Evolutionary conservation across 129 eudicot genomes (phyloP).

Genomic region (Heracleum sosnowskyi): DNA sequence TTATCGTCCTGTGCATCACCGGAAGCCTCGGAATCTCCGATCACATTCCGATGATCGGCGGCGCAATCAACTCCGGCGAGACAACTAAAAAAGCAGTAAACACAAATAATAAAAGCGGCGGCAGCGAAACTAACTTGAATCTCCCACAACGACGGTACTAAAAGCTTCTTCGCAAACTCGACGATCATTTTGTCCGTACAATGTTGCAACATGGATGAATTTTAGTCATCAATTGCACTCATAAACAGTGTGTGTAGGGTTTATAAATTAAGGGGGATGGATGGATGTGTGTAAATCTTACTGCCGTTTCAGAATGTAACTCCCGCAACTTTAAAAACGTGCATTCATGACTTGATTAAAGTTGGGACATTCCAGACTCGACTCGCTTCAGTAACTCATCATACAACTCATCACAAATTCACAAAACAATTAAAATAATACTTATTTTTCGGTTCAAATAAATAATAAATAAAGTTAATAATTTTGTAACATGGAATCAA

Average conservation of each 20-base stretch:
- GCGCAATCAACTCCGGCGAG: conserved; percentile 8
- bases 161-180: conserved; percentile 20
- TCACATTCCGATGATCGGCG: conserved; percentile 17
- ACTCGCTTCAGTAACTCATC: too few species aligned
- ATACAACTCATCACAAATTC: too few species aligned
- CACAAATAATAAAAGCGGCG: conserved; percentile 37
- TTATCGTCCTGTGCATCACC: conserved; percentile 27
- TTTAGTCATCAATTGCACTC: background rate
- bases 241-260: background rate
- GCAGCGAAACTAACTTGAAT: conserved; percentile 57
- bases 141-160: conserved; percentile 80
- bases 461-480: too few species aligned
- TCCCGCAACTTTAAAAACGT: background rate
- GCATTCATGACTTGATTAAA: background rate
- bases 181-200: conserved; percentile 21
- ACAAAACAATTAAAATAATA: too few species aligned
- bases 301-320: background rate
- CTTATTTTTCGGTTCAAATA: too few species aligned
- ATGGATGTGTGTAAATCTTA: background rate
- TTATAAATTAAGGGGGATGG: background rate
- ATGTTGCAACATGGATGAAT: background rate
- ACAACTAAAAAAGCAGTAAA: conserved; percentile 54
- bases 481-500: too few species aligned
- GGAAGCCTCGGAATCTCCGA: conserved; percentile 20
- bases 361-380: too few species aligned